Base-by-base conservation (phyloP, 345 rosid species). In the Bruguiera gymnorhiza region DNA sequence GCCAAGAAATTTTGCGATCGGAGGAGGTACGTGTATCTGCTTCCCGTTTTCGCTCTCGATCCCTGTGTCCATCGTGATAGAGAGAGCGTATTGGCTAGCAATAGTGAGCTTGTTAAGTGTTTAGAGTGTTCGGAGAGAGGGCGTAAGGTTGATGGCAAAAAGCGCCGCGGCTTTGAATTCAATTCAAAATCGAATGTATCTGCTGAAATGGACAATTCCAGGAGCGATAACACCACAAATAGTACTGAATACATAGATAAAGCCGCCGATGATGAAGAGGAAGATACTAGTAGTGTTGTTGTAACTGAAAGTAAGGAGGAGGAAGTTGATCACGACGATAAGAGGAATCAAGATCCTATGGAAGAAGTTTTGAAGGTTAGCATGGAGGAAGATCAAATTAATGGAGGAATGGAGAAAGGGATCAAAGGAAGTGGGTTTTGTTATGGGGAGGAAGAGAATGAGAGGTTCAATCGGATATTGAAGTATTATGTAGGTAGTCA, bases 1-100 rank as follows among this genome's bases (percentile, higher is more conserved):
- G 82, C 97, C 11, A 95, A 90, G 84, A 90, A 90, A 71, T 92
- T 88, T 43, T 92, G 97, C 46, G 99, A 95, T 72, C 86, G 90
- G 60, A 84, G 97, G 80, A 87, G 98, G 97, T 95, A 95, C 69
- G 94, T 95, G 61, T 92, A 95, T 83, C 69, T 90, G 54, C 72
- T 95, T 56, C 99, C 98, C 9, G 90, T 92, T 27, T 90, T 95
- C 67, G 96, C 98, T 54, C 89, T 95, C 62, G 92, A 95, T 75
- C 86, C 89, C 0, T 74, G 78, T 53, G 78, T 85, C 37, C 98
- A 95, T 83, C 77, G 86, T 50, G 97, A 86, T 82, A 83, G 96
- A 62, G 96, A 90, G 79, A 93, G 89, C 66, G 98, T 90, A 58
- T 26, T 86, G 68, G 93, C 85, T 76, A 92, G 96, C 34, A 93